Base-by-base conservation (phyloP, 192 early-diverging fungal species). In the Kickxella alabastrina region DNA sequence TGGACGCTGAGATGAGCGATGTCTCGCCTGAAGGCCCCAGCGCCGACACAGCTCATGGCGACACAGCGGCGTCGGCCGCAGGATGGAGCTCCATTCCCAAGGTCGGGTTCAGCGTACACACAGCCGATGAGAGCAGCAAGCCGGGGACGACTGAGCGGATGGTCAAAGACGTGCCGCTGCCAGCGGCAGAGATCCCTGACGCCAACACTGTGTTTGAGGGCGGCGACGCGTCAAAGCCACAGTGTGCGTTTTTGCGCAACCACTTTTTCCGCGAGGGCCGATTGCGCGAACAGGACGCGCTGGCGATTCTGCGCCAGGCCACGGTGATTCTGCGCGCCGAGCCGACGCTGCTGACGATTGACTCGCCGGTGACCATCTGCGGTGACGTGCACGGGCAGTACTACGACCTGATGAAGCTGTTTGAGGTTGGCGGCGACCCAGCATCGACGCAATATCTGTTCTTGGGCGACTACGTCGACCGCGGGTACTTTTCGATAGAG, bases 301-400 rank as follows among this genome's bases (percentile, higher is more conserved):
- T 98, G 36, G 81, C 75, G 34, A 94, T 98, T 65, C 78, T 98
- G 44, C 78, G 80, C 45, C 86, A 86, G 39, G 92, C 87, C 22
- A 90, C 90, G 22, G 84, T 87, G 41, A 54, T 95, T 19, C 68
- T 98, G 52, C 82, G 72, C 25, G 80, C 80, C 40, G 95, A 98
- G 71, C 80, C 83, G 3, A 98, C 87, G 40, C 61, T 97, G 47
- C 65, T 95, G 36, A 87, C 94, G 55, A 80, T 97, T 34, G 87
- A 87, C 52, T 88, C 92, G 15, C 95, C 95, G 6, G 84, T 97
- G 29, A 97, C 94, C 13, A 92, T 98, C 6, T 96, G 93, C 68
- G 95, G 95, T 36, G 95, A 98, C 72, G 87, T 98, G 53, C 95
- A 98, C 66, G 95, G 95, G n/a, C 95, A 98, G 59, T 98, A 86